A percentile compares a stretch with the other conserved stretches of the same genome.
phyloP scores from a whole-genome alignment of 2,329 filamentous ascomycete species.

The Trichoderma sp. region DNA sequence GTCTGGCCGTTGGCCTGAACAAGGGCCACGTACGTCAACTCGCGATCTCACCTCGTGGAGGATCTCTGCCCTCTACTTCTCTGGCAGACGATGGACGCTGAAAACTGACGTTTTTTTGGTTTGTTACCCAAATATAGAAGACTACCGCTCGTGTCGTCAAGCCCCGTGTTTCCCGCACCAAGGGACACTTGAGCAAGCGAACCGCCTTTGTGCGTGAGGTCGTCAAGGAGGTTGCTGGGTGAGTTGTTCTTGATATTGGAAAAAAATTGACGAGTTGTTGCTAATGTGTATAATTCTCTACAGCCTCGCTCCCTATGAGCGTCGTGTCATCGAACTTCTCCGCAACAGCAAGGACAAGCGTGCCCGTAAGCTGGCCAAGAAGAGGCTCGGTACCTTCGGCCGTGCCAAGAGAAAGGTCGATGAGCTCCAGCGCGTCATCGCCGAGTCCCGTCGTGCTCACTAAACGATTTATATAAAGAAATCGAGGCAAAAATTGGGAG shows the following conservation, averaged over 20 bases:
- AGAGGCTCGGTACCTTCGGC: constrained; percentile 98
- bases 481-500: neutral
- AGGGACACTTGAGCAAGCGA: constrained; percentile 95
- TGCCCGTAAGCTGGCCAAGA: constrained; percentile 98
- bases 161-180: constrained; percentile 80
- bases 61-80: constrained; percentile 60
- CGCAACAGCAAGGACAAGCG: constrained; percentile 99
- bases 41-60: constrained; percentile 73
- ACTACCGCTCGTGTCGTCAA: constrained; percentile 78
- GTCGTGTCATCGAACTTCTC: constrained; percentile 97
- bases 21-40: constrained; percentile 63
- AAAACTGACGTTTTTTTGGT: constrained; percentile 57
- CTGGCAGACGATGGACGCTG: constrained; percentile 66
- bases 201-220: constrained; percentile 96
- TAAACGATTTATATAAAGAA: constrained; percentile 45
- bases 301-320: constrained; percentile 94
- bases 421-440: constrained; percentile 97
- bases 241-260: constrained; percentile 48
- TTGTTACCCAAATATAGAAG: constrained; percentile 61
- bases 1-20: constrained; percentile 66
- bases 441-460: constrained; percentile 80
- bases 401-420: constrained; percentile 99
- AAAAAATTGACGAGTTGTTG: neutral
- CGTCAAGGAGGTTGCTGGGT: constrained; percentile 97
- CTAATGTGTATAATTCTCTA: neutral